Evolutionary conservation across 768 basidiomycete species (phyloP), one percentile per base, ranked within the genome.

Genomic region (Gyrodon lividus): DNA sequence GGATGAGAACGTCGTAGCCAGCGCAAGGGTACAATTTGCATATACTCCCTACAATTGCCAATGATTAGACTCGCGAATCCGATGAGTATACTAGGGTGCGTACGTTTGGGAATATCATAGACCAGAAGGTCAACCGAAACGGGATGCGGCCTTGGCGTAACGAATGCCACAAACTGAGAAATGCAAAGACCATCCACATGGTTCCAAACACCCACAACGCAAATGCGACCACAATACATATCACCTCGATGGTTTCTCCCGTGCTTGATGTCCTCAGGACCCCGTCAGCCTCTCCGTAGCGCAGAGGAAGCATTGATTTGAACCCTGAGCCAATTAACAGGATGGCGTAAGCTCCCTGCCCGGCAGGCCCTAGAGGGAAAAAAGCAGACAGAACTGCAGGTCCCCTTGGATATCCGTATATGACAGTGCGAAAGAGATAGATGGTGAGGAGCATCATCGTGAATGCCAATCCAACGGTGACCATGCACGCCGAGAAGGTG

Each of bases 301-400:
- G 28, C 13, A 73, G 47, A 7, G 77, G 75, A 1, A 78, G 55
- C 14, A 73, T 60, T 7, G 56, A 46, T 33, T 68, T 65, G 62
- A 81, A 72, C 44, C 70, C 74, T 14, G 78, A 72, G 9, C 84
- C 84, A n/a, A 82, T 75, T 6, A 83, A 59, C 16, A 84, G 68
- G 33, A 83, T 62, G 2, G 80, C 73, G 56, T 76, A 83, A 2
- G 82, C 84, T 9, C 83, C 77, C 61, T 90, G 87, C 20, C 82
- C 87, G 47, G 79, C 78, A 0, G 89, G 86, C 3, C 89, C 89
- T 2, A 90, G 66, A 0, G 87, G 86, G n/a, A 91, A 74, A 65
- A 89, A 89, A 4, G 79, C 73, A 5, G 83, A 82, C 50, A 86
- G 66, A 43, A 86, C 73, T 13, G 66, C 66, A 3, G 61, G 59